These are phyloP conservation scores for Neofusicoccum sp. DNA, from an alignment of 2,329 filamentous ascomycete genomes.

Conservation along the genomic window DNA sequence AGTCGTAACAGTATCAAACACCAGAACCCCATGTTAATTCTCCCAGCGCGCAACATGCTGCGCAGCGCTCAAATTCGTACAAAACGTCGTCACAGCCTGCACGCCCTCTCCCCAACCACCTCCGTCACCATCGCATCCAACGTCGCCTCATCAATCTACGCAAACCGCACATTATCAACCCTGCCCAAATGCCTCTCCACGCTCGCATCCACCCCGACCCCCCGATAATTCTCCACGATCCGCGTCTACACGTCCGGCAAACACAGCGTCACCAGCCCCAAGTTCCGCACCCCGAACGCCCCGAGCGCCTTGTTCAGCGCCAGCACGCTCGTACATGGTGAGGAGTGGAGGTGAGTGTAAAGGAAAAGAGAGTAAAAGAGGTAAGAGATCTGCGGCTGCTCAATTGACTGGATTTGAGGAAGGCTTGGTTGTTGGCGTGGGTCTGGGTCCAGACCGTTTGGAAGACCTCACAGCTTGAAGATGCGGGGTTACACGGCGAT, in stretches of 20 bases:
- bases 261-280: constrained; percentile 50
- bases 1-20: constrained; percentile 48
- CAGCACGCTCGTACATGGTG: constrained; percentile 39
- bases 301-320: constrained; percentile 42
- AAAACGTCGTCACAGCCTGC: constrained; percentile 45
- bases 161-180: constrained; percentile 45
- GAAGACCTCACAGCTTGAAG: neutral
- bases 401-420: too few relatives aligned
- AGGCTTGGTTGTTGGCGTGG: too few relatives aligned
- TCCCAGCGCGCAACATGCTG: constrained; percentile 46
- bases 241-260: constrained; percentile 42
- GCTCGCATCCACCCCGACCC: constrained; percentile 35
- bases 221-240: constrained; percentile 41
- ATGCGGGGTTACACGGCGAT: neutral
- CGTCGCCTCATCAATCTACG: constrained; percentile 35
- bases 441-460: too few relatives aligned
- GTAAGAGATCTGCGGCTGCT: too few relatives aligned
- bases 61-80: constrained; percentile 48
- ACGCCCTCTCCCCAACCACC: constrained; percentile 32
- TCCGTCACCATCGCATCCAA: constrained; percentile 34
- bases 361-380: too few relatives aligned
- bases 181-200: constrained; percentile 38
- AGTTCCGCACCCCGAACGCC: constrained; percentile 29
- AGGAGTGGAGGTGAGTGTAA: too few relatives aligned
- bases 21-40: constrained; percentile 35